A percentile compares a stretch with the other conserved stretches of the same genome.
Evolutionary conservation across 495 filamentous ascomycete species (phyloP).

Genomic region (Trichodelitschia bisporula): DNA sequence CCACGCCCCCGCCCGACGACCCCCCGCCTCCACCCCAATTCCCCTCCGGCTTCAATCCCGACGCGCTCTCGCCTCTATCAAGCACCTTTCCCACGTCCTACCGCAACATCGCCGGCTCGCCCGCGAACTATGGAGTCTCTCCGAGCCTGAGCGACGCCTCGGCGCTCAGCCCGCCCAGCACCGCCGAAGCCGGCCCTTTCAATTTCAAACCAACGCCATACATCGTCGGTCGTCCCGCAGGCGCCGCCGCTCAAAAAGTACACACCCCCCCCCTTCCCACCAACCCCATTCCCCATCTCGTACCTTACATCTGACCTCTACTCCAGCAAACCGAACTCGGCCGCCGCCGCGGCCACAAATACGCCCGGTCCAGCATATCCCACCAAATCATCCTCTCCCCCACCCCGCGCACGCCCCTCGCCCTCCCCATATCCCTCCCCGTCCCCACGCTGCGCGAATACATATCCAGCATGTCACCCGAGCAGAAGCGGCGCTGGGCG

Average conservation of each 20-base stretch:
- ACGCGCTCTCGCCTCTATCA: conserved; percentile 37
- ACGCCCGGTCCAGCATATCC: conserved; percentile 90
- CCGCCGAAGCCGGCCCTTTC: too few relatives aligned
- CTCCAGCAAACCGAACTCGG: too few relatives aligned
- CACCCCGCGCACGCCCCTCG: conserved; percentile 60
- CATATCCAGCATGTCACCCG: conserved; percentile 58
- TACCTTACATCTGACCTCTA: too few relatives aligned
- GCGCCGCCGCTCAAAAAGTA: too few relatives aligned
- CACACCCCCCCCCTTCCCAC: too few relatives aligned
- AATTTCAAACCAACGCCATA: conserved; percentile 55
- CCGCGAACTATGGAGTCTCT: too few relatives aligned
- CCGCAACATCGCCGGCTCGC: too few relatives aligned
- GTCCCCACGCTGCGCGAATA: conserved; percentile 80
- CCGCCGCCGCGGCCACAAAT: conserved; percentile 84
- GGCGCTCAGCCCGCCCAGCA: conserved; percentile 5
- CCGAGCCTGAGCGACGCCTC: conserved; percentile 6
- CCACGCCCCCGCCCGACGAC: conserved; percentile 41
- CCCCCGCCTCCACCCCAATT: conserved; percentile 15
- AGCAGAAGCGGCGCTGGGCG: conserved; percentile 55
- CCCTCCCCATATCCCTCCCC: conserved; percentile 77
- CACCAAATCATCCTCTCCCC: conserved; percentile 95
- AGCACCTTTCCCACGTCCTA: conserved; percentile 28
- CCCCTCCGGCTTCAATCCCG: conserved; percentile 25
- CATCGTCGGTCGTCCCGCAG: conserved; percentile 48
- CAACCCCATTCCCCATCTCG: too few relatives aligned